Conservation (phyloP, 192 early-diverging fungal species). For the Entomortierella chlamydospora region DNA sequence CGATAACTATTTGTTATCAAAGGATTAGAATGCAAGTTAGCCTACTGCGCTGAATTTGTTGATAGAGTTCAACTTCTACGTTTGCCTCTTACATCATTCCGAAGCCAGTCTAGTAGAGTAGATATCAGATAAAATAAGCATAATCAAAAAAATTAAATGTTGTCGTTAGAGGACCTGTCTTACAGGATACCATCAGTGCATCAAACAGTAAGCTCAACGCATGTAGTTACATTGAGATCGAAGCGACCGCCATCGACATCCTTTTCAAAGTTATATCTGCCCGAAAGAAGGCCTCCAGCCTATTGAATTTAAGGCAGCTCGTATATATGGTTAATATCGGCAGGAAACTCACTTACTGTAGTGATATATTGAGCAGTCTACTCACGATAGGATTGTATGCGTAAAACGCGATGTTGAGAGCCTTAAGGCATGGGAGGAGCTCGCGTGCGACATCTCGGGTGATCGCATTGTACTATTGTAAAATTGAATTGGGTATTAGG, state of each 20-base stretch:
- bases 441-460: conserved; percentile 13
- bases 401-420: conserved; percentile 26
- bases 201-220: not conserved
- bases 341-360: too few relatives aligned
- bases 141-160: not conserved
- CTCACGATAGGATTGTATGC: conserved; percentile 33
- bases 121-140: not conserved
- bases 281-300: conserved; percentile 26
- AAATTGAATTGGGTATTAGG: not conserved
- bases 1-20: conserved; percentile 8
- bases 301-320: not conserved
- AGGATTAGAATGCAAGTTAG: not conserved
- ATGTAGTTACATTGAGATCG: conserved; percentile 20
- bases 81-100: conserved; percentile 13
- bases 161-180: not conserved
- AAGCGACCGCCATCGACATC: conserved; percentile 11
- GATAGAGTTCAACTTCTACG: not conserved
- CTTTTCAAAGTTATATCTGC: conserved; percentile 21
- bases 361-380: not conserved
- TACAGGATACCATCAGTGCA: not conserved
- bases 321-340: not conserved
- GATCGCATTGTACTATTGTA: conserved; percentile 24
- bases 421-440: conserved; percentile 31
- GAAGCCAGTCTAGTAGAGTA: not conserved
- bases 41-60: not conserved